These are phyloP conservation scores for Phytophthora ohioensis DNA, from an alignment of 352 stramenopile genomes.

Conservation along the genomic window DNA sequence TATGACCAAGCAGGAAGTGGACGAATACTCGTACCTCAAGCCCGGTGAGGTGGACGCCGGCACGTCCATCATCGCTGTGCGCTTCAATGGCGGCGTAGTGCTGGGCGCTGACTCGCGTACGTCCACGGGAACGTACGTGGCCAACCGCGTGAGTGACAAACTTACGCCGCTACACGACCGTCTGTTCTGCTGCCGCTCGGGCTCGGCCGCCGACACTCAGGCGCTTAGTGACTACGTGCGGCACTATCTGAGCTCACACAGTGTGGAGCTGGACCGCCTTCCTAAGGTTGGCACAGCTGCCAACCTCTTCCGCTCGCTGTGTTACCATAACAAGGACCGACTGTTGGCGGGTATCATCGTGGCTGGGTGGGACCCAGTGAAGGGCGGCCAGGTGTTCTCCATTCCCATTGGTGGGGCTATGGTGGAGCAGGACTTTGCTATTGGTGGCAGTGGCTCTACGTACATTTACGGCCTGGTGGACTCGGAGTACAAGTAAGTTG, in stretches of 20 bases:
- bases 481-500: constrained; percentile 87
- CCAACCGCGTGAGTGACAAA: constrained; percentile 98
- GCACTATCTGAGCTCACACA: constrained; percentile 84
- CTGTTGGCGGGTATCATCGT: constrained; percentile 97
- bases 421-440: constrained; percentile 97
- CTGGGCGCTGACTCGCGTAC: constrained; percentile 96
- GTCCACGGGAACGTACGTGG: constrained; percentile 96
- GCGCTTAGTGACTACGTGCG: constrained; percentile 85
- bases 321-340: constrained; percentile 99
- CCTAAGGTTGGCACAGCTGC: constrained; percentile 98
- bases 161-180: constrained; percentile 97
- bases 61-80: constrained; percentile 99
- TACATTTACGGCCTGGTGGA: constrained; percentile 99
- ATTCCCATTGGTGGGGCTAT: constrained; percentile 96
- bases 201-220: constrained; percentile 98
- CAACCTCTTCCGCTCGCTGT: constrained; percentile 96
- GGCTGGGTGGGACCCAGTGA: constrained; percentile 96
- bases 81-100: constrained; percentile 97
- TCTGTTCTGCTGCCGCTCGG: constrained; percentile 98
- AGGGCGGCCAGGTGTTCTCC: constrained; percentile 96
- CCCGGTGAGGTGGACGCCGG: constrained; percentile 94
- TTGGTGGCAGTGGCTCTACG: constrained; percentile 96
- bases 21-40: constrained; percentile 82
- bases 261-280: constrained; percentile 86
- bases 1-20: constrained; percentile 61